Percentiles rank a stretch among this genome's conserved stretches.
phyloP scores from a whole-genome alignment of 495 filamentous ascomycete genomes.

The Penicillium lagena region DNA sequence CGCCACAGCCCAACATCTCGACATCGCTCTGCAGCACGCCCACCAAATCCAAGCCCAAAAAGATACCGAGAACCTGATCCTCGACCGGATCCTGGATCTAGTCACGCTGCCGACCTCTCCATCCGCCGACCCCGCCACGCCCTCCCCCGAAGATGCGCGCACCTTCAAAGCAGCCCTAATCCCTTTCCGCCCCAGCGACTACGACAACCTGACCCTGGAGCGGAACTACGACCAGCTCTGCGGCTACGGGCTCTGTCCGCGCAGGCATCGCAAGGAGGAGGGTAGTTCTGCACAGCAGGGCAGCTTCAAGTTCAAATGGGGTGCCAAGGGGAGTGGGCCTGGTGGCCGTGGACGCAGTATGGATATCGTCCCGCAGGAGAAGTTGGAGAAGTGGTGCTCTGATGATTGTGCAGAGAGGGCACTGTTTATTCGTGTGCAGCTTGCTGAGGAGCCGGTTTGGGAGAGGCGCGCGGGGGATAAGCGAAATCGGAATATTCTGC shows the following conservation, averaged over 20 bases:
- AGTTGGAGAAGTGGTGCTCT: constrained; percentile 84
- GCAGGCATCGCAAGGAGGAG: constrained; percentile 41
- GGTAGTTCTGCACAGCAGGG: constrained; percentile 13
- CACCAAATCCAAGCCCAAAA: constrained; percentile 71
- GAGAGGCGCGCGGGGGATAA: constrained; percentile 46
- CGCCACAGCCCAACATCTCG: constrained; percentile 45
- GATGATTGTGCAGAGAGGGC: constrained; percentile 70
- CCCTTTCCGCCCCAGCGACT: constrained; percentile 79
- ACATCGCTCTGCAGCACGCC: constrained; percentile 73
- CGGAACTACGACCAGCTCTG: constrained; percentile 73
- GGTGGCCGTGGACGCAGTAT: constrained; percentile 42
- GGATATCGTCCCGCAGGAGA: constrained; percentile 55
- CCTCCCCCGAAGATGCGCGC: constrained; percentile 47
- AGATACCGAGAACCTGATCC: constrained; percentile 62
- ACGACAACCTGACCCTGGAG: constrained; percentile 79
- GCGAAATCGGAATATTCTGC: constrained; percentile 35
- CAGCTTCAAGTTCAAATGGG: constrained; percentile 44
- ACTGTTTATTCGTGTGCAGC: constrained; percentile 79
- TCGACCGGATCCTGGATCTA: constrained; percentile 63
- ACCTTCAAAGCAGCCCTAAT: constrained; percentile 52
- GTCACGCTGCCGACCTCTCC: constrained; percentile 49
- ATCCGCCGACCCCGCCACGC: constrained; percentile 49
- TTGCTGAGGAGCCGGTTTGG: constrained; percentile 73
- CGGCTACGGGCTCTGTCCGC: constrained; percentile 74
- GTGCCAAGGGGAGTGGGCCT: constrained; percentile 43